Base-by-base conservation (phyloP, 2,329 filamentous ascomycete species). In the Beauveria bassiana region DNA sequence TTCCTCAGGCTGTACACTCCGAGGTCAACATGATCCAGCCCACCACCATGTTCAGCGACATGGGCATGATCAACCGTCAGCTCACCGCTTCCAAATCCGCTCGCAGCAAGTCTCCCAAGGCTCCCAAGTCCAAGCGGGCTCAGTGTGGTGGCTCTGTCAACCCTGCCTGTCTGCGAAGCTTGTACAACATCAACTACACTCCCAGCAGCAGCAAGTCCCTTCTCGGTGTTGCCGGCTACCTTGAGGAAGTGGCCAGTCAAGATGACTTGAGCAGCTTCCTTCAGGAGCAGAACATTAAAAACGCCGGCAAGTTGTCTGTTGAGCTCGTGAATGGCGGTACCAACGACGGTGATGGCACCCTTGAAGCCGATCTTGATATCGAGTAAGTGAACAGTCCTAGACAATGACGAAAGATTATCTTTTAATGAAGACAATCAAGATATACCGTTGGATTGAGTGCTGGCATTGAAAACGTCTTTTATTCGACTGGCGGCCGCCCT, bases 21-120 rank as follows among this genome's bases (percentile, higher is more conserved):
- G 52, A 47, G 3, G 52, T 63, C 24, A 49, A 46, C 58, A 61
- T 63, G 58, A 57, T 63, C 18, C 62, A 63, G 59, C 62, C 62
- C 16, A 63, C 62, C 14, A 63, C 62, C 18, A 42, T 63, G 46
- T 63, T 63, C 54, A 53, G 45, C 40, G 59, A 63, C 31, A 56
- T 62, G 38, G 54, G 61, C 42, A 51, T 62, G 38, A 53, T 38
- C 24, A 53, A 40, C 20, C 45, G 47, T 6, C 24, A 52, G 24
- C 24, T 52, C n/a, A n/a, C n/a, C 8, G 57, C 57, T 45, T 59
- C 57, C 10, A 31, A 42, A 24, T 24, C n/a, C 10, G 9, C 54
- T 38, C n/a, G 28, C 14, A 10, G 12, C 42, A 56, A 47, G 28
- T 3, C 24, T 14, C 0, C 26, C 54, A 38, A 22, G 7, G 3